Evolutionary conservation across 192 early-diverging fungal genomes (phyloP).

Genomic region (Spinellus fusiger): DNA sequence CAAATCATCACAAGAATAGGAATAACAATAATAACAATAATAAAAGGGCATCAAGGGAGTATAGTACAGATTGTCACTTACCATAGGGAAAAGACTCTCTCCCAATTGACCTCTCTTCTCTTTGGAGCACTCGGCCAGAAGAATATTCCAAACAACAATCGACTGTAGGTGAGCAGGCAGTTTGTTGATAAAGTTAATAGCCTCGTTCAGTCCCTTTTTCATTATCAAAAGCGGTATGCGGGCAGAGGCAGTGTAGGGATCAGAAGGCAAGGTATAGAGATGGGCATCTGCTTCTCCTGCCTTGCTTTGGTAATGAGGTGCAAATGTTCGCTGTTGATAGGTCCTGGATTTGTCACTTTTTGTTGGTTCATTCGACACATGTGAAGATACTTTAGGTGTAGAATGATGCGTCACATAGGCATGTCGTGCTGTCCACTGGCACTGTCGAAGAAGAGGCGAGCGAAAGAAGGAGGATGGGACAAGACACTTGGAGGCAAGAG

Average conservation of each 20-base stretch:
- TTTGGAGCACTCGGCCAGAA: not conserved
- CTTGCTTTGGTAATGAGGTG: too few relatives aligned
- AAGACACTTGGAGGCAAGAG: too few relatives aligned
- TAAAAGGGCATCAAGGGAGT: not conserved
- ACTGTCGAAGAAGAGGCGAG: too few relatives aligned
- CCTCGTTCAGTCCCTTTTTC: not conserved
- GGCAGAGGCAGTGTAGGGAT: not conserved
- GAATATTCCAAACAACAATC: constrained; percentile 5
- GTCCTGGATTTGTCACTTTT: too few relatives aligned
- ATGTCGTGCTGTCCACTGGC: too few relatives aligned
- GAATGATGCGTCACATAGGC: too few relatives aligned
- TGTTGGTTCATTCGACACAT: too few relatives aligned
- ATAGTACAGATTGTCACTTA: not conserved
- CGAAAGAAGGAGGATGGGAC: too few relatives aligned
- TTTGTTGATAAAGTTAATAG: not conserved
- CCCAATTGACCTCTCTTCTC: not conserved
- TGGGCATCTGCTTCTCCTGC: too few relatives aligned
- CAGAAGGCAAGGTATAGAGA: not conserved
- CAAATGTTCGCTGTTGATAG: too few relatives aligned
- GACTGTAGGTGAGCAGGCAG: constrained; percentile 5
- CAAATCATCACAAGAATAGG: too few relatives aligned
- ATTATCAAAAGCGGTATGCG: not conserved
- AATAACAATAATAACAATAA: not conserved
- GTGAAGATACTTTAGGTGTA: too few relatives aligned
- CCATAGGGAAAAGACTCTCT: not conserved